phyloP scores from a whole-genome alignment of 2,329 filamentous ascomycete genomes.

The Corynespora cassiicola region DNA sequence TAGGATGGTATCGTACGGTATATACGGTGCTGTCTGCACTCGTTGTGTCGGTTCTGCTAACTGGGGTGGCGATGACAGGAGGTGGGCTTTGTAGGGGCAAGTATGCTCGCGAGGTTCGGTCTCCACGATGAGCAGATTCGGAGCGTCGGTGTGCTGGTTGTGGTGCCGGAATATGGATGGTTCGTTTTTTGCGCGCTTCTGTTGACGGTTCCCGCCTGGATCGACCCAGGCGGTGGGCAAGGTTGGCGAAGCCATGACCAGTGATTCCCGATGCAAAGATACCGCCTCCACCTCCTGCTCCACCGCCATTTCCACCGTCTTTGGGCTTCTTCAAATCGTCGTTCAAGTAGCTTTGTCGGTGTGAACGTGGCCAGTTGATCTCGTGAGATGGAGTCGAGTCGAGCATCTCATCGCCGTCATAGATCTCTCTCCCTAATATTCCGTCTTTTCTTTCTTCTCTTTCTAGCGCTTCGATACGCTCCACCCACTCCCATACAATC shows the following conservation, averaged over 20 bases:
- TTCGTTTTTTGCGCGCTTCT: constrained; percentile 38
- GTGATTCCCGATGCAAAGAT: constrained; percentile 34
- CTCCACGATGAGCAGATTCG: constrained; percentile 26
- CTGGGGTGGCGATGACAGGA: constrained; percentile 58
- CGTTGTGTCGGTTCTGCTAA: constrained; percentile 66
- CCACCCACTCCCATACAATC: constrained; percentile 99
- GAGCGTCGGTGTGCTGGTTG: constrained; percentile 34
- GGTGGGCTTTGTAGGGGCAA: constrained; percentile 41
- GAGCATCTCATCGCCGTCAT: constrained; percentile 93
- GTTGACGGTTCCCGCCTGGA: constrained; percentile 33
- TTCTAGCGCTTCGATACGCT: constrained; percentile 90
- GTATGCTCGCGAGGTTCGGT: constrained; percentile 35
- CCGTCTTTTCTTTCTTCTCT: constrained; percentile 94
- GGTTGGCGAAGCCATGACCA: constrained; percentile 29
- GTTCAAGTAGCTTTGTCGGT: constrained; percentile 44
- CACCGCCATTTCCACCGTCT: constrained; percentile 24
- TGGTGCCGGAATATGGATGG: constrained; percentile 41
- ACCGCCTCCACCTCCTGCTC: constrained; percentile 24
- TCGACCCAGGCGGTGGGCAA: constrained; percentile 36
- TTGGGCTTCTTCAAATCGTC: constrained; percentile 42
- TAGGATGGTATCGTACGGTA: constrained; percentile 66
- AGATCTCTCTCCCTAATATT: constrained; percentile 87
- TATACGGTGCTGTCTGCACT: constrained; percentile 71
- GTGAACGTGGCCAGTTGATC: constrained; percentile 56
- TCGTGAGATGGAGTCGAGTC: constrained; percentile 69